A percentile compares a stretch with the other conserved stretches of the same genome.
Conservation (phyloP, 2,329 filamentous ascomycete species). For the Thermochaetoides dissita region DNA sequence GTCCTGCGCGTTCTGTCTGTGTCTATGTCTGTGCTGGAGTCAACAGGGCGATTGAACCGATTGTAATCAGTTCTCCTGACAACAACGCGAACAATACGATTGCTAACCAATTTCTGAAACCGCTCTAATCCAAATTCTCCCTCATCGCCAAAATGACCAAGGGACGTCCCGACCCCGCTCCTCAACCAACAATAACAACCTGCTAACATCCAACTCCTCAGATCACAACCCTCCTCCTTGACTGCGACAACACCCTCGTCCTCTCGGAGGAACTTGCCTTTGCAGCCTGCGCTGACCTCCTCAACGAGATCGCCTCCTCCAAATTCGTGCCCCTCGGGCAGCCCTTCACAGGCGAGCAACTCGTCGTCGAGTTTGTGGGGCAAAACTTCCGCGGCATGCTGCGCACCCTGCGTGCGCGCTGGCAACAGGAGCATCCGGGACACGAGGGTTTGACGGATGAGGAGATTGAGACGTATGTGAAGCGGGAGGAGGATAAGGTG, state of each 20-base stretch:
- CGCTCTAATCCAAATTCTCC: no score
- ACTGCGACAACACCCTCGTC: conserved; percentile 85
- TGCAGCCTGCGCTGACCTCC: conserved; percentile 76
- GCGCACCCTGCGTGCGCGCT: conserved; percentile 57
- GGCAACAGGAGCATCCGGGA: conserved; percentile 21
- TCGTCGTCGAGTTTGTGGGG: conserved; percentile 79
- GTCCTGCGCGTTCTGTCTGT: no score
- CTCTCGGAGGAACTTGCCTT: conserved; percentile 84
- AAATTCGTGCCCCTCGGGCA: conserved; percentile 40
- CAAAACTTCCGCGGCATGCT: conserved; percentile 95
- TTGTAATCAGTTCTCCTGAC: no score
- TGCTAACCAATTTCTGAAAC: no score
- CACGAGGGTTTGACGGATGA: conserved; percentile 53
- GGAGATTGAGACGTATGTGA: conserved; percentile 62
- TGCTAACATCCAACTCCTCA: conserved; percentile 15
- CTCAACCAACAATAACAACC: neutral
- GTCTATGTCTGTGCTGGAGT: no score
- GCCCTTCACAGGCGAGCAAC: conserved; percentile 62
- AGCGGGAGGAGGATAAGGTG: conserved; percentile 66
- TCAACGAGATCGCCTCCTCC: conserved; percentile 68
- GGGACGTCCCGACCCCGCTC: neutral
- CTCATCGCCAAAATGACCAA: neutral
- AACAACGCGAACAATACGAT: no score
- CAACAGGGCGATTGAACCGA: no score
- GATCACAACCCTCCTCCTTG: conserved; percentile 61